These are phyloP conservation scores for Castanea sativa DNA, from an alignment of 306 rosid species.

Conservation along the genomic window DNA sequence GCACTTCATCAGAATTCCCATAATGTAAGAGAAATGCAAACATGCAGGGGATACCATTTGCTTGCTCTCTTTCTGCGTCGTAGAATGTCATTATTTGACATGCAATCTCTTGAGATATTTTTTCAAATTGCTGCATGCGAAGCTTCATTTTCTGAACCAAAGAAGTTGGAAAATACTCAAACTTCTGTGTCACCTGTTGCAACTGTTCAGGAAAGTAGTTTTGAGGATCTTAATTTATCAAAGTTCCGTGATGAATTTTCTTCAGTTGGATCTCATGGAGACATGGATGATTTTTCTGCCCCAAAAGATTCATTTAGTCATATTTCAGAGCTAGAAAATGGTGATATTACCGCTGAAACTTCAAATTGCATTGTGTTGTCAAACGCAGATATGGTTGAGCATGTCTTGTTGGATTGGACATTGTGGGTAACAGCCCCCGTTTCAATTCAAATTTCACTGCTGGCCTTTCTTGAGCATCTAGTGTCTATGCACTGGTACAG, in stretches of 20 bases:
- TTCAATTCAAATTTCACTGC: slow-evolving; percentile 87
- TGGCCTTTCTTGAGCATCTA: slow-evolving; percentile 94
- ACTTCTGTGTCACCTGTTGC: slow-evolving; percentile 53
- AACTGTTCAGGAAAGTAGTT: slow-evolving; percentile 59
- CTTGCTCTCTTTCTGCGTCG: slow-evolving; percentile 90
- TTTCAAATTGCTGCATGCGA: slow-evolving; percentile 99
- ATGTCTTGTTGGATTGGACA: slow-evolving; percentile 98
- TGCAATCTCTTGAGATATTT: slow-evolving; percentile 95
- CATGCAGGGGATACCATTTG: slow-evolving; percentile 92
- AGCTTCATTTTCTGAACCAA: slow-evolving; percentile 99
- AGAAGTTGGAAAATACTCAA: slow-evolving; percentile 57
- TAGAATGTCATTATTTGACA: slow-evolving; percentile 89
- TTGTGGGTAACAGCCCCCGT: slow-evolving; percentile 89
- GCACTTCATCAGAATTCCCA: slow-evolving; percentile 93
- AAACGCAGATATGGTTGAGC: slow-evolving; percentile 99
- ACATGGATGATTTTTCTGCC: slow-evolving; percentile 85
- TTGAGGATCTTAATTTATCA: slow-evolving; percentile 69
- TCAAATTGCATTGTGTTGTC: slow-evolving; percentile 98
- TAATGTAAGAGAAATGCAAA: slow-evolving; percentile 92
- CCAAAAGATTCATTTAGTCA: slow-evolving; percentile 92
- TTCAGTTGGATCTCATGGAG: slow-evolving; percentile 89
- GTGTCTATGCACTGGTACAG: slow-evolving; percentile 99
- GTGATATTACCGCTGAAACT: slow-evolving; percentile 76
- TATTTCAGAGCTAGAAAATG: slow-evolving; percentile 91
- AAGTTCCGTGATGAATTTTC: slow-evolving; percentile 86